Evolutionary conservation across 164 flowering plant species (phyloP).

Genomic region (Amborella trichopoda): DNA sequence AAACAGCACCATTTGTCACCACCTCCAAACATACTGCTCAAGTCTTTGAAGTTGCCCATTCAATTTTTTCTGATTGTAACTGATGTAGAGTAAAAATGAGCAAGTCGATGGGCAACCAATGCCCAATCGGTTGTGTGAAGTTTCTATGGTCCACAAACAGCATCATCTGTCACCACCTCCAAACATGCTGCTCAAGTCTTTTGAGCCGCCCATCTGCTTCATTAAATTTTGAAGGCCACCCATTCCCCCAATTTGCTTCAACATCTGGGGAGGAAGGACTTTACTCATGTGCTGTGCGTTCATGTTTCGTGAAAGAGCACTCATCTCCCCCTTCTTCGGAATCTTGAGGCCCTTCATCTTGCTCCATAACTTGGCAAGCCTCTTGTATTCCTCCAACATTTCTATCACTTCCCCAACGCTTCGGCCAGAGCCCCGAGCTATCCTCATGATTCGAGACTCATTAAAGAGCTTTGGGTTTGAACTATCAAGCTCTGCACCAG

Average conservation of each 20-base stretch:
- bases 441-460: conserved; percentile 77
- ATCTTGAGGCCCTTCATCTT: conserved; percentile 98
- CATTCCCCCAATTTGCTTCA: conserved; percentile 97
- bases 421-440: conserved; percentile 91
- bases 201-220: conserved; percentile 89
- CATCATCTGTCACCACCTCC: conserved; percentile 53
- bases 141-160: no score
- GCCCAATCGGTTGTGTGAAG: no score
- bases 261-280: conserved; percentile 88
- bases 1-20: conserved; percentile 32
- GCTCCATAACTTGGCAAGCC: conserved; percentile 92
- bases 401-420: conserved; percentile 64
- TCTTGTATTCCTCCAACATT: conserved; percentile 93
- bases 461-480: conserved; percentile 81
- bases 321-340: conserved; percentile 96
- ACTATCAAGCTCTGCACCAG: conserved; percentile 95
- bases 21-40: conserved; percentile 70
- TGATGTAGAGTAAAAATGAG: no score
- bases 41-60: conserved; percentile 77
- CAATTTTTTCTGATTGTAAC: conserved; percentile 92
- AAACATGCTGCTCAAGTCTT: conserved; percentile 72
- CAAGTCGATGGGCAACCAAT: no score
- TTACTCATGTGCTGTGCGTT: conserved; percentile 96
- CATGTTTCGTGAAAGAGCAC: conserved; percentile 79
- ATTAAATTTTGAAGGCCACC: conserved; percentile 87